These are phyloP conservation scores for Cercospora sp. DNA, from an alignment of 2,329 filamentous ascomycete genomes.

Conservation along the genomic window DNA sequence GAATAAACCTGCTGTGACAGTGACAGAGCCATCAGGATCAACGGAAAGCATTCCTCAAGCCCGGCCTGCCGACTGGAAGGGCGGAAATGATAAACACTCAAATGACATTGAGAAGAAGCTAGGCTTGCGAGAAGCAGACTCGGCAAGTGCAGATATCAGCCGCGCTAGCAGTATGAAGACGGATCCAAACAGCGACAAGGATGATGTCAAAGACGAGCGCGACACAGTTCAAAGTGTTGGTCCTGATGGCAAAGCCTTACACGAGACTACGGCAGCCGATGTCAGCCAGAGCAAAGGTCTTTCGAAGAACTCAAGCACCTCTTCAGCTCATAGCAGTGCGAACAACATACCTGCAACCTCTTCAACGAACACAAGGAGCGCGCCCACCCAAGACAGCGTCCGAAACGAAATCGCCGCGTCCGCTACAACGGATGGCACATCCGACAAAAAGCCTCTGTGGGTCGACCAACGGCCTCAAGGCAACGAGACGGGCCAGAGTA, in stretches of 20 bases:
- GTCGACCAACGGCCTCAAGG: slow-evolving; percentile 1
- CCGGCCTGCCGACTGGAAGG: slow-evolving; percentile 73
- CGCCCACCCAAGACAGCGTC: slow-evolving; percentile 1
- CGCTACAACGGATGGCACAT: slow-evolving; percentile 27
- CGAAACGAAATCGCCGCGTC: not conserved
- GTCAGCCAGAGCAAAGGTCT: not conserved
- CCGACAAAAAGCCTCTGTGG: slow-evolving; percentile 27
- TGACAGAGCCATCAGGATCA: slow-evolving; percentile 62
- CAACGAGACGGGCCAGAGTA: slow-evolving; percentile 21
- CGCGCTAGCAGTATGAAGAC: slow-evolving; percentile 66
- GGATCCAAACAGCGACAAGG: slow-evolving; percentile 17
- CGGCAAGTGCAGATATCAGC: slow-evolving; percentile 67
- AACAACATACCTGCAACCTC: not conserved
- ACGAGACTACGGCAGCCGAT: not conserved
- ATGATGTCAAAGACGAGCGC: slow-evolving; percentile 33
- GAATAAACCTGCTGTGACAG: slow-evolving; percentile 45
- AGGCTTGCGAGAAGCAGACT: slow-evolving; percentile 65
- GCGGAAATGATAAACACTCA: slow-evolving; percentile 44
- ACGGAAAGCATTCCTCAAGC: slow-evolving; percentile 71
- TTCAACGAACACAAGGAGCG: not conserved
- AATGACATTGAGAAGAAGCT: slow-evolving; percentile 59
- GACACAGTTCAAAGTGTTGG: slow-evolving; percentile 31
- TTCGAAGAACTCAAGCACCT: not conserved
- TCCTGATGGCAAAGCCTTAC: slow-evolving; percentile 19
- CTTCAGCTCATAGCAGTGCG: not conserved